Evolutionary conservation across 129 eudicot species (phyloP).

Genomic region (Apium graveolens): DNA sequence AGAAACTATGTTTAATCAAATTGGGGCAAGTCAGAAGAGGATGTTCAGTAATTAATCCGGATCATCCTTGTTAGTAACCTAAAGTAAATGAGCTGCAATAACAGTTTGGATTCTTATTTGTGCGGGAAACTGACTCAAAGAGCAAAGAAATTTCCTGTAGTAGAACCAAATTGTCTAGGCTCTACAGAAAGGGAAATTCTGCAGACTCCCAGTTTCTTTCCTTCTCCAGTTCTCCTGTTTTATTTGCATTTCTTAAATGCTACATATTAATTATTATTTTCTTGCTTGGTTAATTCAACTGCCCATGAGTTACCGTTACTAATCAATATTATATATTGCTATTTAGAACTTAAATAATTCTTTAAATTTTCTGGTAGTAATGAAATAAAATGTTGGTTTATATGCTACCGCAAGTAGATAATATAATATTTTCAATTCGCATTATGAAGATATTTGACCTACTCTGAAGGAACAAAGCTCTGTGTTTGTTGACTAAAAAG

Average conservation of each 20-base stretch:
- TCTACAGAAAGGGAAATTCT: not conserved
- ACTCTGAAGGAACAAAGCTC: not conserved
- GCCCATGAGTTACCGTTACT: not conserved
- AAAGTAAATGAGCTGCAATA: not conserved
- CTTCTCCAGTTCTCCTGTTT: not conserved
- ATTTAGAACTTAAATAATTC: not conserved
- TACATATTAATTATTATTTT: not conserved
- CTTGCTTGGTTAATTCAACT: not conserved
- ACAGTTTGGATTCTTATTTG: not conserved
- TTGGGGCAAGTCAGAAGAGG: not conserved
- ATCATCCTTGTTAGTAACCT: not conserved
- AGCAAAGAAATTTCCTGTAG: not conserved
- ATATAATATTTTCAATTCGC: not conserved
- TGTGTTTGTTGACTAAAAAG: not conserved
- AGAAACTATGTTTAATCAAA: not conserved
- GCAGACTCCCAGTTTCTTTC: not conserved
- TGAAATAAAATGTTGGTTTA: not conserved
- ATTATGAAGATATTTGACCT: not conserved
- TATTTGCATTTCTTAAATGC: not conserved
- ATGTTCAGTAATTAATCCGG: not conserved
- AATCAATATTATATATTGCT: not conserved
- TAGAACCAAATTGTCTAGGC: not conserved
- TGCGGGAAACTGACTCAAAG: not conserved
- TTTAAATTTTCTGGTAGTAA: not conserved
- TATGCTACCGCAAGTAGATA: not conserved